Evolutionary conservation across 2,329 filamentous ascomycete genomes (phyloP), one percentile per base, ranked within the genome.

Genomic region (Trichoderma pleuroti): DNA sequence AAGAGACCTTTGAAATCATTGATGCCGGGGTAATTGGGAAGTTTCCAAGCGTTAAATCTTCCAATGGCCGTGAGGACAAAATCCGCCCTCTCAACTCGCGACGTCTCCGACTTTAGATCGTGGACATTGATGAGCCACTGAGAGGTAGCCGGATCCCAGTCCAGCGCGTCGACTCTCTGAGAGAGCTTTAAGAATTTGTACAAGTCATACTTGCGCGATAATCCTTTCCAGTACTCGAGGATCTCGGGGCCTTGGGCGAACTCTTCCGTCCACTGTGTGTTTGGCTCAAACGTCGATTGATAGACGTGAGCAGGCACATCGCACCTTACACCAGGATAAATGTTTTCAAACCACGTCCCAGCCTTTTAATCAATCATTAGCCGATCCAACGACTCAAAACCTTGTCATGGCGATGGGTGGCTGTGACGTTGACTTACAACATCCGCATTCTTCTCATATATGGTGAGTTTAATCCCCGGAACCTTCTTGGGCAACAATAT

Each of bases 251-350:
- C 91, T 46, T 87, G 86, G 0, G 91, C 87, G 75, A 92, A 93
- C 71, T 89, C 84, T 74, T 92, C 88, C 0, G 85, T 85, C 91
- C 91, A 93, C 73, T 91, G 84, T 0, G 85, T 86, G 70, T 93
- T 93, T 1, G 90, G 89, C 8, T 84, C 83, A 77, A 92, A 93
- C 0, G 88, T 89, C 9, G 86, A 87, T 76, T 92, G 90, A 74
- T 93, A 93, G 24, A 90, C 89, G 76, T 92, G 89, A 0, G 90
- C 86, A 0, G 91, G 89, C 16, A 93, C 87, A 32, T 92, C 90
- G 74, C 91, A 93, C 54, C 88, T 82, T 1, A 91, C 88, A 2
- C 89, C 90, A 0, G 89, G 89, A 72, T 91, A 92, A 5, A 82
- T 76, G 68, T 87, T 87, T 71, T 86, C 85, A 62, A 85, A 82